phyloP scores from a whole-genome alignment of 306 rosid genomes.

The Cucurbita maxima region DNA sequence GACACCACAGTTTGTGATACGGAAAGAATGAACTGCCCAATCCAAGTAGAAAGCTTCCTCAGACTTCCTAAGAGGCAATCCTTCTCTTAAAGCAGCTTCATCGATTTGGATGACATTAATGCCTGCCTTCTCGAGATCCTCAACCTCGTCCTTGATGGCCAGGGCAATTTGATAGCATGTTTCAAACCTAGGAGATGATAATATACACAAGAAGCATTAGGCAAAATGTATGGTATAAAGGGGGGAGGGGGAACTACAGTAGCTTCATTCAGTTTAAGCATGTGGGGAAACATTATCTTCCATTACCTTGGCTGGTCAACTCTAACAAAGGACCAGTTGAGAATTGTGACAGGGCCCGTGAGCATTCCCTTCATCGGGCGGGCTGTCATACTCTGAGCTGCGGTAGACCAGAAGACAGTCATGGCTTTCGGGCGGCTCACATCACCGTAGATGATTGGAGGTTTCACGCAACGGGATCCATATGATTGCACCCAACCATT shows the following conservation, averaged over 20 bases:
- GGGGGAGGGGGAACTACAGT: background rate
- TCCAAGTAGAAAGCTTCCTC: slow-evolving; percentile 60
- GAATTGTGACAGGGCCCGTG: slow-evolving; percentile 78
- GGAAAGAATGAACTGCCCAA: slow-evolving; percentile 85
- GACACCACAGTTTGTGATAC: slow-evolving; percentile 67
- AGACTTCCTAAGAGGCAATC: slow-evolving; percentile 62
- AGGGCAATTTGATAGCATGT: slow-evolving; percentile 86
- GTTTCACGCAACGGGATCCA: slow-evolving; percentile 76
- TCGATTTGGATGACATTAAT: slow-evolving; percentile 70
- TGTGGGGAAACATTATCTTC: background rate
- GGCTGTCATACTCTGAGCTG: slow-evolving; percentile 66
- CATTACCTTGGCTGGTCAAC: slow-evolving; percentile 72
- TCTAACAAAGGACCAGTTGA: slow-evolving; percentile 84
- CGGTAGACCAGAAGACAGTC: slow-evolving; percentile 89
- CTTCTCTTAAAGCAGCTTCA: slow-evolving; percentile 87
- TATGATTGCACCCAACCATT: slow-evolving; percentile 92
- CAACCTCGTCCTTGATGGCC: slow-evolving; percentile 83
- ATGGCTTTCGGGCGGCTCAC: slow-evolving; percentile 86
- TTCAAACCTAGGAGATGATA: slow-evolving; percentile 31
- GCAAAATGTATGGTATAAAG: background rate
- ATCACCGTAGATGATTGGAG: slow-evolving; percentile 79
- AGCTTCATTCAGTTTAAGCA: background rate
- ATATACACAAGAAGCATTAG: background rate
- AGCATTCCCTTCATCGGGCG: slow-evolving; percentile 95
- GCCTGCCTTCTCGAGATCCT: slow-evolving; percentile 79